Evolutionary conservation across 1,139 yeast genomes (phyloP).

Genomic region (Diutina scorzettiae): DNA sequence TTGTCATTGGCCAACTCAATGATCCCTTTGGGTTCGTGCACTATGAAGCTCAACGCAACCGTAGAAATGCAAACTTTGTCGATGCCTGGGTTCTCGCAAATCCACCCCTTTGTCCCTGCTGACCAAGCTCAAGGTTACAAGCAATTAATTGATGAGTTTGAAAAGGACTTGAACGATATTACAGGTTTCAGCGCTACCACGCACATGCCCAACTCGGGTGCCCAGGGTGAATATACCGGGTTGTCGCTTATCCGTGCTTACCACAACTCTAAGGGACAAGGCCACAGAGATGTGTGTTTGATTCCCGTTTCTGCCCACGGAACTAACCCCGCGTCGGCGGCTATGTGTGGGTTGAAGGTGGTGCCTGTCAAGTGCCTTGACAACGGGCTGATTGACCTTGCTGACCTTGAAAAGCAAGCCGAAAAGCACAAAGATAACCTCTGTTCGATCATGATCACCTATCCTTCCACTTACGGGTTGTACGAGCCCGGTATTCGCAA

Average conservation of each 20-base stretch:
- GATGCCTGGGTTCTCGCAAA: slow-evolving; percentile 80
- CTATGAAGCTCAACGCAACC: slow-evolving; percentile 93
- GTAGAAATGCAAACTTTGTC: slow-evolving; percentile 91
- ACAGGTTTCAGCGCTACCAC: slow-evolving; percentile 94
- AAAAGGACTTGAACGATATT: slow-evolving; percentile 75
- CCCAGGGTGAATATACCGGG: slow-evolving; percentile 97
- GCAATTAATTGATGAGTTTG: slow-evolving; percentile 64
- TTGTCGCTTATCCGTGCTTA: slow-evolving; percentile 76
- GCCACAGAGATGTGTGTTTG: slow-evolving; percentile 71
- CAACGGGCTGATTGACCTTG: slow-evolving; percentile 78
- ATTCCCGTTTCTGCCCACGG: slow-evolving; percentile 98
- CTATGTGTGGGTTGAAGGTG: slow-evolving; percentile 92
- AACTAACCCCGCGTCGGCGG: slow-evolving; percentile 96
- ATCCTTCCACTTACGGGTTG: slow-evolving; percentile 93
- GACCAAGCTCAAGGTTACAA: slow-evolving; percentile 81
- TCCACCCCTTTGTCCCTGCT: slow-evolving; percentile 88
- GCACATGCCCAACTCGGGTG: slow-evolving; percentile 94
- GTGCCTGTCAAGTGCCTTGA: slow-evolving; percentile 79
- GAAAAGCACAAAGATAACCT: slow-evolving; percentile 53
- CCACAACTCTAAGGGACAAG: slow-evolving; percentile 60
- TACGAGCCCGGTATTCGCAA: slow-evolving; percentile 84
- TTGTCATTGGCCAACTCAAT: slow-evolving; percentile 88
- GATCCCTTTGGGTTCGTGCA: slow-evolving; percentile 96
- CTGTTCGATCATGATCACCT: slow-evolving; percentile 92
- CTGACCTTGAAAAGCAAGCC: slow-evolving; percentile 66